Base-by-base conservation (phyloP, 805 yeast species). In the Suhomyces sp. region DNA sequence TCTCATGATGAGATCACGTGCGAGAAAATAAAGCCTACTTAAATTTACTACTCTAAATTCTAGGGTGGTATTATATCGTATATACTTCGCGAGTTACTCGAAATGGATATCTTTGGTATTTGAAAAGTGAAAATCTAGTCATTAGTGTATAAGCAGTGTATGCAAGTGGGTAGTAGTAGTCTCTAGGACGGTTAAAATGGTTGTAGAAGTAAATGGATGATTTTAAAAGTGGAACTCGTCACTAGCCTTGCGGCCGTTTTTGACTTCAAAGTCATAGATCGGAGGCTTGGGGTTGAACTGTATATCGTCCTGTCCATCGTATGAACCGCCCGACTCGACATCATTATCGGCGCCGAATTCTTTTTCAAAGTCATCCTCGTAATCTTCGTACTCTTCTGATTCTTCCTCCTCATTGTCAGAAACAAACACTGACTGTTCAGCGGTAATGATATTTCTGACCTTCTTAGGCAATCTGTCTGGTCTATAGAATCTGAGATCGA, bases 401-500 rank as follows among this genome's bases (percentile, higher is more conserved):
- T 51, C 33, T 29, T 29, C 54, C n/a, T 48, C 51, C 38, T 51
- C 54, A 8, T 35, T 44, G 7, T 52, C 55, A 19, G 55, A 48
- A n/a, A 46, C 41, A 17, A 27, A 35, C 12, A 31, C 48, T 4
- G 76, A 65, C 55, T 73, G 78, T 52, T 74, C 76, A 3, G 79
- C 79, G 3, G 79, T 74, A 40, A 74, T 66, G 51, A 74, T 74
- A 15, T 66, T 59, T 56, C 77, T 64, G 49, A 74, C 76, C 48
- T 64, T 68, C 44, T 63, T 61, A 12, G 76, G 78, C 54, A 82
- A 70, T 46, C 67, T 69, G 66, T 87, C 92, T 15, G 94, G 93
- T 68, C 88, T 83, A 77, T 88, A 88, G 71, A 88, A 88, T 66
- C 94, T 78, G 61, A 88, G 74, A 66, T 88, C 94, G 49, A 85